Conservation (phyloP, 495 filamentous ascomycete species). For the Amorphotheca resinae region DNA sequence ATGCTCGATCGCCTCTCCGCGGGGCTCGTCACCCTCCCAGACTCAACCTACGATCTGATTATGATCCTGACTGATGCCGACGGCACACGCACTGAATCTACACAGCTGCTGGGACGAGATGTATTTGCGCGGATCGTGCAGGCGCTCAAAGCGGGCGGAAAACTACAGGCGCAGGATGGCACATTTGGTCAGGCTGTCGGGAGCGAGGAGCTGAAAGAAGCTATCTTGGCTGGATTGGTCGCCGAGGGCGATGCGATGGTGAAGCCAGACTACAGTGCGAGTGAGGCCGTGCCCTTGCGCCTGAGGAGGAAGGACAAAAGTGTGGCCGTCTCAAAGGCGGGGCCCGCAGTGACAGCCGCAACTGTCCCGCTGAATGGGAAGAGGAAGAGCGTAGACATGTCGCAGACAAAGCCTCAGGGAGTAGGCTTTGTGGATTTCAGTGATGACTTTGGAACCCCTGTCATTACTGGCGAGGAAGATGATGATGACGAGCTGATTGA, state of each 20-base stretch:
- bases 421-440: constrained; percentile 63
- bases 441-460: constrained; percentile 47
- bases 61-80: constrained; percentile 73
- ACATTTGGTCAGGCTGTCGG: constrained; percentile 33
- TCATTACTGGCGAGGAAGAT: constrained; percentile 42
- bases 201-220: constrained; percentile 43
- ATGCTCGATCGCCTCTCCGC: constrained; percentile 93
- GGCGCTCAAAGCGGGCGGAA: constrained; percentile 58
- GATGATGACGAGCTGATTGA: constrained; percentile 78
- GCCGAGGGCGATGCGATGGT: constrained; percentile 48
- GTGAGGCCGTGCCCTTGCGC: constrained; percentile 58
- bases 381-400: constrained; percentile 30
- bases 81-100: constrained; percentile 44
- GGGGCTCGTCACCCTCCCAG: constrained; percentile 67
- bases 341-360: constrained; percentile 15
- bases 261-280: constrained; percentile 55
- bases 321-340: constrained; percentile 15
- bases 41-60: constrained; percentile 67
- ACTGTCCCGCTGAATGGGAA: constrained; percentile 20
- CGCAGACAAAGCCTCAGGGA: constrained; percentile 34
- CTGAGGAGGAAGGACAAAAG: constrained; percentile 52
- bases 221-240: constrained; percentile 71
- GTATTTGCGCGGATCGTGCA: constrained; percentile 55
- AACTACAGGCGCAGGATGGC: constrained; percentile 57
- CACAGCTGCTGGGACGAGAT: constrained; percentile 47